Evolutionary conservation across 1,139 yeast genomes (phyloP).

Genomic region (Saccharomyces hybrid): DNA sequence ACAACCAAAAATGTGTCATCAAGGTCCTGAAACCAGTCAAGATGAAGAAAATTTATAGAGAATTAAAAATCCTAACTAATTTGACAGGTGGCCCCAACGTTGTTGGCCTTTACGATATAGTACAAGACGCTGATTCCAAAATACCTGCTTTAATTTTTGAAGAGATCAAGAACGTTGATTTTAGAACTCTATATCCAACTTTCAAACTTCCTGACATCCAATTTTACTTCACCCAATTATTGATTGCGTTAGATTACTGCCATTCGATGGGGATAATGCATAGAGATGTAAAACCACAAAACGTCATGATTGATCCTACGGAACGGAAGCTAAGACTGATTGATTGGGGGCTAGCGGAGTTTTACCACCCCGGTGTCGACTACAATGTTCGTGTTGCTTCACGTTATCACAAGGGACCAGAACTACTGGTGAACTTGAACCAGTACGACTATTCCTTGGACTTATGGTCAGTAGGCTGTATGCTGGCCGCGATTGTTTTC

Average conservation of each 20-base stretch:
- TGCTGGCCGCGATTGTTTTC: conserved; percentile 69
- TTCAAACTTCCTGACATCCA: conserved; percentile 57
- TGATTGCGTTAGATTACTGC: conserved; percentile 65
- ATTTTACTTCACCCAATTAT: conserved; percentile 60
- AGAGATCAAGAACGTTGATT: conserved; percentile 62
- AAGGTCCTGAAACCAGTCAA: conserved; percentile 76
- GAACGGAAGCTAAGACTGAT: conserved; percentile 57
- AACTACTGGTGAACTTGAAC: conserved; percentile 61
- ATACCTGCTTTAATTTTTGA: conserved; percentile 74
- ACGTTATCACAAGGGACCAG: conserved; percentile 77
- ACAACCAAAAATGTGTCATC: conserved; percentile 54
- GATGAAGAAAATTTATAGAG: conserved; percentile 70
- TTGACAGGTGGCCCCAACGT: conserved; percentile 70
- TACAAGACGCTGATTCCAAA: conserved; percentile 64
- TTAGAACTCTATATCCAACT: conserved; percentile 61
- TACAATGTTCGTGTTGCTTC: conserved; percentile 78
- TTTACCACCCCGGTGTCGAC: conserved; percentile 70
- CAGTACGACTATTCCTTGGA: conserved; percentile 74
- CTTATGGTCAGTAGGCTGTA: conserved; percentile 78
- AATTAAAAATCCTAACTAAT: conserved; percentile 67
- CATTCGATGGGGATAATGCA: conserved; percentile 83
- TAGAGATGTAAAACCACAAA: conserved; percentile 78
- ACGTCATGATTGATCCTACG: conserved; percentile 72
- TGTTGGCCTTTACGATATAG: conserved; percentile 61
- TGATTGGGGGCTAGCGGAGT: conserved; percentile 83